These are phyloP conservation scores for Daldinia concentrica DNA, from an alignment of 495 filamentous ascomycete genomes.

Conservation along the genomic window DNA sequence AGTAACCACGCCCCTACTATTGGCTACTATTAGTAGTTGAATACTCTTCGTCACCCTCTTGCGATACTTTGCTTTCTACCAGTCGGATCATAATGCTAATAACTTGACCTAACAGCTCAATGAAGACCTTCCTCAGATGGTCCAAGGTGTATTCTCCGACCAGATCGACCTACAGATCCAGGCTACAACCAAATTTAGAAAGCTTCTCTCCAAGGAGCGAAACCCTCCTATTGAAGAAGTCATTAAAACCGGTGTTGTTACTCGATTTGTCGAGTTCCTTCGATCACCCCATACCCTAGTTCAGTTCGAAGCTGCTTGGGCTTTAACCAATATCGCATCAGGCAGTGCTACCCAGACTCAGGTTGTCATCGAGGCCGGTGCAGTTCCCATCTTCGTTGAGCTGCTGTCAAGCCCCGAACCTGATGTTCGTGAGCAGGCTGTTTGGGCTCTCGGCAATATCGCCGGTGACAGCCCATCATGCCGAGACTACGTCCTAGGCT, in stretches of 20 bases:
- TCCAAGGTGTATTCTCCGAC: slow-evolving; percentile 95
- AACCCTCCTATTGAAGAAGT: slow-evolving; percentile 99
- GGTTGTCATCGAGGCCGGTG: slow-evolving; percentile 97
- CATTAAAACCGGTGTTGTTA: slow-evolving; percentile 98
- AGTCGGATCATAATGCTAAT: slow-evolving; percentile 47
- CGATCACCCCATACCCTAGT: slow-evolving; percentile 97
- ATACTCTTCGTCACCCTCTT: background rate
- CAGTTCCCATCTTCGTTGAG: slow-evolving; percentile 98
- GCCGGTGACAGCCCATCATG: slow-evolving; percentile 98
- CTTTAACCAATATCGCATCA: slow-evolving; percentile 98
- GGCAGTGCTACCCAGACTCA: slow-evolving; percentile 97
- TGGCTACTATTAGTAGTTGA: background rate
- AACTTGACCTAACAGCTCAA: slow-evolving; percentile 72
- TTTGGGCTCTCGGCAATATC: slow-evolving; percentile 99
- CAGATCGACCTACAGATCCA: slow-evolving; percentile 98
- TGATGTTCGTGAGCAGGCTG: slow-evolving; percentile 97
- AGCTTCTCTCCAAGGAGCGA: slow-evolving; percentile 96
- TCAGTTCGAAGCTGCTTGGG: slow-evolving; percentile 99
- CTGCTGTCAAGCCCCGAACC: slow-evolving; percentile 94
- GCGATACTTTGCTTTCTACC: slow-evolving; percentile 13
- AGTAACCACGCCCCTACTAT: slow-evolving; percentile 11
- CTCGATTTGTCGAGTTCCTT: slow-evolving; percentile 97
- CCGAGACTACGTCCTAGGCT: slow-evolving; percentile 91
- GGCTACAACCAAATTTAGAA: slow-evolving; percentile 99
- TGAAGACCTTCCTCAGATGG: slow-evolving; percentile 98